These are phyloP conservation scores for Calycina herbarum DNA, from an alignment of 2,329 filamentous ascomycete species.

Conservation along the genomic window DNA sequence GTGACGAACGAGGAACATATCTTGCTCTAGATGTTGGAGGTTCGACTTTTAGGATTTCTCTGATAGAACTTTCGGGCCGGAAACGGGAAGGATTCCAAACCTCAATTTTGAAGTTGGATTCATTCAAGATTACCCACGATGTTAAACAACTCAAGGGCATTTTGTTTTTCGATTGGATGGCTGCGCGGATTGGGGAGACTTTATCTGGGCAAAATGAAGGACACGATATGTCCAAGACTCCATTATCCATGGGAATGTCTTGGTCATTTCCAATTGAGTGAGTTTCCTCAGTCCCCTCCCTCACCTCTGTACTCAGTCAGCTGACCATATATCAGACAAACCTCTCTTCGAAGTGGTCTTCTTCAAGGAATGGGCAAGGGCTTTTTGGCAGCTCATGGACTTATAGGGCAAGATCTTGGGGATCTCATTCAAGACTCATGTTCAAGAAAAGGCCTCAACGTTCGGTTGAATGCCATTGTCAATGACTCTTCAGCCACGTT, in stretches of 20 bases:
- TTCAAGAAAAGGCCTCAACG: conserved; percentile 45
- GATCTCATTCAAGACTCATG: conserved; percentile 58
- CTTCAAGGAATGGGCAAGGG: conserved; percentile 66
- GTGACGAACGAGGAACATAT: conserved; percentile 58
- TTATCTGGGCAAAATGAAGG: conserved; percentile 47
- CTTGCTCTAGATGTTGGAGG: conserved; percentile 69
- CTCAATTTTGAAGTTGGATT: conserved; percentile 54
- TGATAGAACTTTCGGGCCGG: conserved; percentile 59
- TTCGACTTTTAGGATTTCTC: conserved; percentile 64
- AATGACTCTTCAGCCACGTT: conserved; percentile 70
- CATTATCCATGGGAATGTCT: conserved; percentile 60
- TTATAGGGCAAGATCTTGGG: conserved; percentile 60
- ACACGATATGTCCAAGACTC: conserved; percentile 38
- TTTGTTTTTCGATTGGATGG: conserved; percentile 69
- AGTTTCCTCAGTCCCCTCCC: conserved; percentile 34
- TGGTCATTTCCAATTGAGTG: conserved; percentile 73
- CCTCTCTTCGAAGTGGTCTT: conserved; percentile 58
- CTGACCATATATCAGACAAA: conserved; percentile 53
- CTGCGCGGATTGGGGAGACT: conserved; percentile 57
- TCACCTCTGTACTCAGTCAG: conserved; percentile 20
- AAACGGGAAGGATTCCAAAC: conserved; percentile 44
- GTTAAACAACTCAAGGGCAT: conserved; percentile 59
- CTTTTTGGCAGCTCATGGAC: conserved; percentile 58
- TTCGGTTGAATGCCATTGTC: conserved; percentile 60
- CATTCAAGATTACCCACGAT: conserved; percentile 55